Base-by-base conservation (phyloP, 1,284 basidiomycete species). In the Ceratobasidium sp. region DNA sequence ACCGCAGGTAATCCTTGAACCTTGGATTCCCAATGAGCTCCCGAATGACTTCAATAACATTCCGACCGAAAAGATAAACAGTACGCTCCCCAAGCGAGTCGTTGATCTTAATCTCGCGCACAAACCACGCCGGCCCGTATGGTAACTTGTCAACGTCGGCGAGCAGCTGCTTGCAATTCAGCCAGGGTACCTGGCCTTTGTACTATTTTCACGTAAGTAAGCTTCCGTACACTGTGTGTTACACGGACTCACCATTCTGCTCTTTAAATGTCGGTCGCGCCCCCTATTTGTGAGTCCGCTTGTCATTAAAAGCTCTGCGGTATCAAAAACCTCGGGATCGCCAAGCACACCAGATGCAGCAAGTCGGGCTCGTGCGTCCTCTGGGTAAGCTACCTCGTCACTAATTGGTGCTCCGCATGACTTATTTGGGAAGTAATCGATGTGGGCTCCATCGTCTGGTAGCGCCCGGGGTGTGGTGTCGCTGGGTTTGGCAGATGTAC, bases 261-360 rank as follows among this genome's bases (percentile, higher is more conserved):
- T 53, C 48, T 73, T 57, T 9, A 73, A 48, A 53, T 73, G 71
- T 24, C 59, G n/a, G 22, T 27, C 54, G 15, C 33, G 15, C 2
- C 19, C 71, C 27, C 48, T 36, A 33, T 50, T 59, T 4, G 71
- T 48, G 15, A 73, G 24, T 7, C 71, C 71, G 1, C 57, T 73
- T 2, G 71, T 73, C 57, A 73, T 62, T 24, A 73, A 29, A 6
- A 73, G n/a, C 47, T 73, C 59, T n/a, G 59, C 71, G 5, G 48
- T 48, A 27, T 51, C 71, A 29, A 73, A 60, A 29, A 50, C n/a
- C 5, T 51, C 31, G 8, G 17, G 33, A 22, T 63, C 27, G 6
- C 56, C 44, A 1, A 73, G 56, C 11, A 5, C 11, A 2, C 71
- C 59, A 31, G 48, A 63, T 1, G 54, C n/a, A 15, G 51, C 22